Percentiles rank a stretch among this genome's conserved stretches.
Conservation (phyloP, 495 filamentous ascomycete species). For the Hypoxylon perforatum region DNA sequence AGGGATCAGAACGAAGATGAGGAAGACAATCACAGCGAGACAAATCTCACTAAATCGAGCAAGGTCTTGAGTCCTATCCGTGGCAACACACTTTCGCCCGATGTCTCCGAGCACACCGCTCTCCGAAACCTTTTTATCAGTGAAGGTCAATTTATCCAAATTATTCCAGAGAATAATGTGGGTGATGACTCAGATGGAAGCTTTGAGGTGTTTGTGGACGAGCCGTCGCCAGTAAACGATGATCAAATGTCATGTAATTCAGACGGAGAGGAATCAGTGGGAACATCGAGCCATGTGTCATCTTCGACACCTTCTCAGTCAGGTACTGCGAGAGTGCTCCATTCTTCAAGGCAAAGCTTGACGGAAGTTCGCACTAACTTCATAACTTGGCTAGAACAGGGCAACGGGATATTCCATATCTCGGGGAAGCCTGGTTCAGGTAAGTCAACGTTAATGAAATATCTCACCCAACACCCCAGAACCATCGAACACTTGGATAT, state of each 20-base stretch:
- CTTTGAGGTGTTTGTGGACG: not conserved
- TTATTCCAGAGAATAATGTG: not conserved
- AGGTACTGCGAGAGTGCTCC: too few species aligned
- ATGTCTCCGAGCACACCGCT: too few species aligned
- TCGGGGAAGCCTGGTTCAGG: slow-evolving; percentile 56
- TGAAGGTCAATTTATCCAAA: not conserved
- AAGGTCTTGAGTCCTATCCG: not conserved
- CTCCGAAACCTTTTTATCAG: not conserved
- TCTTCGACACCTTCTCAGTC: not conserved
- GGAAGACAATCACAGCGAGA: not conserved
- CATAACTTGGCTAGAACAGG: slow-evolving; percentile 45
- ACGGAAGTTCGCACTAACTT: slow-evolving; percentile 25
- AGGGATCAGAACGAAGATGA: not conserved
- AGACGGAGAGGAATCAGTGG: not conserved
- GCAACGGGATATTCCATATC: slow-evolving; percentile 50
- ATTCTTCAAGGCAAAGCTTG: not conserved
- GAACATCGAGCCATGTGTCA: not conserved
- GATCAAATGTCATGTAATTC: not conserved
- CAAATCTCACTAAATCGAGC: not conserved
- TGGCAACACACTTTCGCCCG: too few species aligned
- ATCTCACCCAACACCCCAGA: slow-evolving; percentile 32
- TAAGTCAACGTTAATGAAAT: slow-evolving; percentile 62
- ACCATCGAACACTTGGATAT: slow-evolving; percentile 26
- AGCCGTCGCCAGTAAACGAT: not conserved
- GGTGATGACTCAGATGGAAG: slow-evolving; percentile 3